Evolutionary conservation across 164 flowering plant species (phyloP).

Genomic region (Paratinospora sagittata): DNA sequence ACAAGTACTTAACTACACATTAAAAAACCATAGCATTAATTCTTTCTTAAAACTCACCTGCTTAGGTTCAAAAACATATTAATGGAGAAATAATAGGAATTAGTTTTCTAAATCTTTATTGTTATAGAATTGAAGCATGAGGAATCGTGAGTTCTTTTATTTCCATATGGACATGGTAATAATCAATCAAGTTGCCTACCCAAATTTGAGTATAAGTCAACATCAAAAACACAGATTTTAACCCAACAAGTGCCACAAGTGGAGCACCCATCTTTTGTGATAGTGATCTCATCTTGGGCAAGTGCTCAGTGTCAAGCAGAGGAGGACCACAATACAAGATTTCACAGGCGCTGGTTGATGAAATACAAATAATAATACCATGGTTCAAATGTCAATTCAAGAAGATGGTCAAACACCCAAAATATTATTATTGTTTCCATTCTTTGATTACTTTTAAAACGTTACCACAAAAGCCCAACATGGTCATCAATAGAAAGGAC

Average conservation of each 20-base stretch:
- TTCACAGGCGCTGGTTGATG: neutral
- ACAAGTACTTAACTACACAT: too few species aligned
- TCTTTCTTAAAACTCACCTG: too few species aligned
- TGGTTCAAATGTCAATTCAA: neutral
- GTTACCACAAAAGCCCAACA: neutral
- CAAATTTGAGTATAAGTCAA: neutral
- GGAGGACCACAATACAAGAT: neutral
- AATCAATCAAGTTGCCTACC: neutral
- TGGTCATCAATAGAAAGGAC: neutral
- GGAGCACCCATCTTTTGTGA: slow-evolving; percentile 2
- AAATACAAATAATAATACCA: neutral
- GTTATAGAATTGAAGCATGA: neutral
- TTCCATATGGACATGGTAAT: neutral
- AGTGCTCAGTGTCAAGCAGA: neutral
- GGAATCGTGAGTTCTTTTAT: neutral
- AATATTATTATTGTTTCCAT: neutral
- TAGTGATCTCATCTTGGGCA: neutral
- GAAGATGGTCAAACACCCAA: slow-evolving; percentile 1
- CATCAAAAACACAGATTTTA: slow-evolving; percentile 2
- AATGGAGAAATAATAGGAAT: neutral
- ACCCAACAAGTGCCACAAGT: neutral
- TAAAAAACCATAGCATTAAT: neutral
- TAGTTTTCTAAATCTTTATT: neutral
- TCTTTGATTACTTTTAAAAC: slow-evolving; percentile 3
- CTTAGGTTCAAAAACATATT: neutral